phyloP scores from a whole-genome alignment of 2,329 filamentous ascomycete genomes.

The Xylariales sp. region DNA sequence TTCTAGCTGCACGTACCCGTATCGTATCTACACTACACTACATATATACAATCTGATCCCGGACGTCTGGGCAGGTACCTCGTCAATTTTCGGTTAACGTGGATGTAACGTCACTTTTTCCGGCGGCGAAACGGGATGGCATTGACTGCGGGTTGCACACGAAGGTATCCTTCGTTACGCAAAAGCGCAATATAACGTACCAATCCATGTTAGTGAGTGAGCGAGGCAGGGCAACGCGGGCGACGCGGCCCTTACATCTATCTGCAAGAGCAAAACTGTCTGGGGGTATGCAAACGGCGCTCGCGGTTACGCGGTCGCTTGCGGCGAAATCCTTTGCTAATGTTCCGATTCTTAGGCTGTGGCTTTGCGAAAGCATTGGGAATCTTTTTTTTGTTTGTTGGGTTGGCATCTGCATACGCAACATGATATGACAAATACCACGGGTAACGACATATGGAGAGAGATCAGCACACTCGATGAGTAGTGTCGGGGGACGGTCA shows the following conservation, averaged over 20 bases:
- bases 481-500: too few relatives aligned
- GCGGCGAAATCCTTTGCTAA: slow-evolving; percentile 12
- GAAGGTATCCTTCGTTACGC: slow-evolving; percentile 9
- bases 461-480: neutral
- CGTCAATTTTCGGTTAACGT: slow-evolving; percentile 17
- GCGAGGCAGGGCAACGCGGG: neutral
- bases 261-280: neutral
- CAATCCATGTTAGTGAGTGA: neutral
- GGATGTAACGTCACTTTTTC: slow-evolving; percentile 27
- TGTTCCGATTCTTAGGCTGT: neutral
- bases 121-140: slow-evolving; percentile 15
- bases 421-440: slow-evolving; percentile 4
- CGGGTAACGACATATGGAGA: slow-evolving; percentile 3
- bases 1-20: slow-evolving; percentile 13
- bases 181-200: neutral
- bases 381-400: slow-evolving; percentile 1
- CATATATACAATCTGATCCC: neutral
- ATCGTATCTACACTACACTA: slow-evolving; percentile 1
- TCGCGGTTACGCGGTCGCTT: neutral
- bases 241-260: slow-evolving; percentile 10
- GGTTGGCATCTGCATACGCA: neutral
- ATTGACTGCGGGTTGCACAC: neutral
- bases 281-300: neutral
- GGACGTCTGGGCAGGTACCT: slow-evolving; percentile 2
- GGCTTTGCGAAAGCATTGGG: neutral